phyloP scores from a whole-genome alignment of 176 grass and related monocot species.

The Bromus sterilis region DNA sequence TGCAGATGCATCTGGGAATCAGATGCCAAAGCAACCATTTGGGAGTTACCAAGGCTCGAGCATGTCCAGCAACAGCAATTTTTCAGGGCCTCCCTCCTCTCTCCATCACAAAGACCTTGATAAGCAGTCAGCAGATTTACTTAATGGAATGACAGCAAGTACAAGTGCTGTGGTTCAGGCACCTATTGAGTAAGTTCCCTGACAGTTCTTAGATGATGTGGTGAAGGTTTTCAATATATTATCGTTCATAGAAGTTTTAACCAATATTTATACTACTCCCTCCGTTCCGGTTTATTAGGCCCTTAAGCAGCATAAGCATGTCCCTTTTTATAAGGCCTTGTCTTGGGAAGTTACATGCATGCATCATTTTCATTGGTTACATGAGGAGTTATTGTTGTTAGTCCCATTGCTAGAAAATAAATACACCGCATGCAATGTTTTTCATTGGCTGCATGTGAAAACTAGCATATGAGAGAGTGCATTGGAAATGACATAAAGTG shows the following conservation, averaged over 20 bases:
- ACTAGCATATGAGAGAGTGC: no score
- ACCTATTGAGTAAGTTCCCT: conserved; percentile 33
- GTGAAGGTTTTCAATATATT: background rate
- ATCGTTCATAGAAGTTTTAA: no score
- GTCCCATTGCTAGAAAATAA: no score
- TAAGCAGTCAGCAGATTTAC: conserved; percentile 39
- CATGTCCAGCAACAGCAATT: conserved; percentile 25
- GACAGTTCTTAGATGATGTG: background rate
- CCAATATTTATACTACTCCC: background rate
- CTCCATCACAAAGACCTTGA: conserved; percentile 21
- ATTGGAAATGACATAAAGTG: no score
- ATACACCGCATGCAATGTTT: no score
- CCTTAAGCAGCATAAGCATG: no score
- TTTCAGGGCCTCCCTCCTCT: conserved; percentile 13
- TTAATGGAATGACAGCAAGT: conserved; percentile 23
- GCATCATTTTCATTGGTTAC: no score
- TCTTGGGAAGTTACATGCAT: no score
- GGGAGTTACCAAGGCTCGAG: conserved; percentile 15
- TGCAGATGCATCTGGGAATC: conserved; percentile 51
- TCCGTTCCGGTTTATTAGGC: no score
- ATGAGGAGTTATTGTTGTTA: no score
- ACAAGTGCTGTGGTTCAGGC: conserved; percentile 11
- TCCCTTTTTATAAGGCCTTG: no score
- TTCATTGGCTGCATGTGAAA: no score
- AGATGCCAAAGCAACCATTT: conserved; percentile 22